Evolutionary conservation across 1,284 basidiomycete species (phyloP).

Genomic region (Sphagnurus paluster): DNA sequence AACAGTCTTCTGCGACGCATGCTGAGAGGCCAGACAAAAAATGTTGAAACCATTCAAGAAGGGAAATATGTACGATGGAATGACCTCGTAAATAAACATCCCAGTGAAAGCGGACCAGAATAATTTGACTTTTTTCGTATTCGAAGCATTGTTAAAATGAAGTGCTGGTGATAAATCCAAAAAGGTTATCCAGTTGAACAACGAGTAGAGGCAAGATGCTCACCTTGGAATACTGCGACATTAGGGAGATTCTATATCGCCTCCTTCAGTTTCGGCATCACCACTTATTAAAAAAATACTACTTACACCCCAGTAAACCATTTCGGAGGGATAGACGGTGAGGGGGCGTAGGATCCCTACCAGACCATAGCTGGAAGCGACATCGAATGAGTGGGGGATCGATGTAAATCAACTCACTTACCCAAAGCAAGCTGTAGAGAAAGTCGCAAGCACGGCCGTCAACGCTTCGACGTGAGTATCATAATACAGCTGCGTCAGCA

Average conservation of each 20-base stretch:
- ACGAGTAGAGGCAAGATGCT: slow-evolving; percentile 1
- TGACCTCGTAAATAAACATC: slow-evolving; percentile 57
- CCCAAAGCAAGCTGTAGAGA: slow-evolving; percentile 68
- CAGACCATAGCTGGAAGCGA: slow-evolving; percentile 48
- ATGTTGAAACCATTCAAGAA: slow-evolving; percentile 57
- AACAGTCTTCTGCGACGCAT: slow-evolving; percentile 37
- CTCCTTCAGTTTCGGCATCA: background rate
- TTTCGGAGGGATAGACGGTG: slow-evolving; percentile 68
- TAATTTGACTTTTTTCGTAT: slow-evolving; percentile 52
- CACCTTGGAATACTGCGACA: slow-evolving; percentile 63
- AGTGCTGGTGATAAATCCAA: slow-evolving; percentile 35
- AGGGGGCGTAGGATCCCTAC: slow-evolving; percentile 58
- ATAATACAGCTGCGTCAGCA: slow-evolving; percentile 67
- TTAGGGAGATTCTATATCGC: slow-evolving; percentile 49
- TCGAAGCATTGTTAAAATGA: slow-evolving; percentile 49
- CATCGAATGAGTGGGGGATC: background rate
- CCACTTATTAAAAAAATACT: background rate
- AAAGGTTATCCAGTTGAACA: slow-evolving; percentile 13
- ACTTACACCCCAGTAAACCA: slow-evolving; percentile 65
- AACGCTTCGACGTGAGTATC: slow-evolving; percentile 52
- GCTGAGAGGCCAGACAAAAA: slow-evolving; percentile 56
- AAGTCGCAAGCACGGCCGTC: slow-evolving; percentile 62
- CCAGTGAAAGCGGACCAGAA: slow-evolving; percentile 61
- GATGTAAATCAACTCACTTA: slow-evolving; percentile 21
- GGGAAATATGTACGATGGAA: slow-evolving; percentile 65